Base-by-base conservation (phyloP, 768 basidiomycete species). In the Daedalea quercina region DNA sequence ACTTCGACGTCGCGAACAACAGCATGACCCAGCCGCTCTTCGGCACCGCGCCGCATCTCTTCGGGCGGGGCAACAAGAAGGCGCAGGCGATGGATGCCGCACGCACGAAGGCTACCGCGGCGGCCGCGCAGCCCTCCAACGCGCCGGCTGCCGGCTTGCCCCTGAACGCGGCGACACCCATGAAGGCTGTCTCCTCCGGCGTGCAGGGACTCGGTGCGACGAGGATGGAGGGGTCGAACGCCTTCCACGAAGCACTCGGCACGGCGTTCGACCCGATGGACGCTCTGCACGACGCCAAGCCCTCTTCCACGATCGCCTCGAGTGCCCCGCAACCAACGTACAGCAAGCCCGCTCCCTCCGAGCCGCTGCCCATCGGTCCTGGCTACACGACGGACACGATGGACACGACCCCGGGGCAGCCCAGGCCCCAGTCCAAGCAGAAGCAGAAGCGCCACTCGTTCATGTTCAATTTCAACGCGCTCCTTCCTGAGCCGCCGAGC, bases 371-470 rank as follows among this genome's bases (percentile, higher is more conserved):
- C 20, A 31, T 33, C 25, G 51, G 31, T 1, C 42, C 42, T 4
- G 44, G 43, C 6, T 43, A 44, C 26, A 23, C 42, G 4, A 44
- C 41, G 3, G 44, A 34, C 43, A 44, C 42, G 26, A 52, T 34
- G 51, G 25, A 12, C 54, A 23, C 24, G 50, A 17, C 52, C 49
- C 15, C 15, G n/a, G 41, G 23, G 19, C 48, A 46, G 23, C 23
- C 52, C 53, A 15, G 52, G 57, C 47, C 55, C 48, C 33, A 44
- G 15, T 15, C 42, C 9, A 15, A 28, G 20, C 7, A n/a, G 11
- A 15, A 28, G 20, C 7, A n/a, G 3, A 52, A 52, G 43, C 42
- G 42, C 51, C 51, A 52, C 23, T 44, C 51, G 13, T 26, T 52
- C 19, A 28, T 28, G 11, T 9, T 52, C 26, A n/a, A 52, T 40